Percentiles rank a stretch among this genome's conserved stretches.
Conservation (phyloP, 1,284 basidiomycete species). For the Hymenochaete sp. region DNA sequence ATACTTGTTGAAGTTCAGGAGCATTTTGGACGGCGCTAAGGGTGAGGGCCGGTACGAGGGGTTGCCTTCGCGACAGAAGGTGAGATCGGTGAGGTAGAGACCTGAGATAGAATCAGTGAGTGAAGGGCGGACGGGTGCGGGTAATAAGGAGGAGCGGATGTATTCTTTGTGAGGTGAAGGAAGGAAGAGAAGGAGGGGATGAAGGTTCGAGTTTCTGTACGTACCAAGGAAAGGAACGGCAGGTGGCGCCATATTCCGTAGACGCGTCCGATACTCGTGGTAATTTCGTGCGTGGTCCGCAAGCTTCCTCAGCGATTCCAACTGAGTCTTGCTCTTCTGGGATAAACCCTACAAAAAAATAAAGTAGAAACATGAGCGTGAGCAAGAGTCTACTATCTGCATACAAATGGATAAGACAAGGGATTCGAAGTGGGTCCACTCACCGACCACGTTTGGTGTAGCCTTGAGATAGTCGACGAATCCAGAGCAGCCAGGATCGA, state of each 20-base stretch:
- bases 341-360: slow-evolving; percentile 58
- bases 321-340: slow-evolving; percentile 73
- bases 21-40: slow-evolving; percentile 62
- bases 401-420: slow-evolving; percentile 6
- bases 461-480: slow-evolving; percentile 84
- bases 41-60: slow-evolving; percentile 79
- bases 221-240: slow-evolving; percentile 88
- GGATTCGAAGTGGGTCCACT: slow-evolving; percentile 26
- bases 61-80: slow-evolving; percentile 94
- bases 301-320: slow-evolving; percentile 76
- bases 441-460: slow-evolving; percentile 89
- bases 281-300: slow-evolving; percentile 91
- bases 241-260: slow-evolving; percentile 78
- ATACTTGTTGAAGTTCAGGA: slow-evolving; percentile 95
- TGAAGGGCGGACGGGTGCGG: background rate
- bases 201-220: slow-evolving; percentile 20
- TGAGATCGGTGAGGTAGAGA: slow-evolving; percentile 84
- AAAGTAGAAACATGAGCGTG: background rate
- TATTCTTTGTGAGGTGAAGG: background rate
- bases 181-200: background rate
- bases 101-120: slow-evolving; percentile 36
- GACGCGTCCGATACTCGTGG: slow-evolving; percentile 78
- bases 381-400: slow-evolving; percentile 1
- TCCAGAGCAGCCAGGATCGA: slow-evolving; percentile 93
- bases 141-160: background rate